Conservation (phyloP, 768 basidiomycete genomes). For the Leucosporidium yakuticum region DNA sequence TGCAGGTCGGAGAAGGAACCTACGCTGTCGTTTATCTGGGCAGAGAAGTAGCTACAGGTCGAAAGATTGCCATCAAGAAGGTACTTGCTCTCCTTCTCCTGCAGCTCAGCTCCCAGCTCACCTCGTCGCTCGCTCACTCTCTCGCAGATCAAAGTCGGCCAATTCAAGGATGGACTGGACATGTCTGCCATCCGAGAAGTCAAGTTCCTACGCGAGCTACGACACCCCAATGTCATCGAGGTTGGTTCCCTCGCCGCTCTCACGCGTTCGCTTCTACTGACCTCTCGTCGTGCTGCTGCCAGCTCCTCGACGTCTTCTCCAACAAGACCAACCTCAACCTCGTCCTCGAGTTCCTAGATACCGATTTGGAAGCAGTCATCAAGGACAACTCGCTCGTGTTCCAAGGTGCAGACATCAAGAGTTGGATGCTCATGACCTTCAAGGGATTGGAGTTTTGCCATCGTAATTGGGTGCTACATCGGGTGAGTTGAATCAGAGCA, state of each 20-base stretch:
- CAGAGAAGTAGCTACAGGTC: slow-evolving; percentile 61
- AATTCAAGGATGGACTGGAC: slow-evolving; percentile 72
- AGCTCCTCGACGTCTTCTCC: slow-evolving; percentile 96
- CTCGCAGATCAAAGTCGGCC: slow-evolving; percentile 38
- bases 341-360: slow-evolving; percentile 91
- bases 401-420: slow-evolving; percentile 90
- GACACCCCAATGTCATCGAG: slow-evolving; percentile 91
- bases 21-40: slow-evolving; percentile 44
- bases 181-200: slow-evolving; percentile 99
- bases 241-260: slow-evolving; percentile 44
- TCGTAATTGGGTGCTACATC: slow-evolving; percentile 84
- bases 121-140: background rate
- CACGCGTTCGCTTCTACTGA: background rate
- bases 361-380: slow-evolving; percentile 93
- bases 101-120: slow-evolving; percentile 1
- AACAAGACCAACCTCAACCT: slow-evolving; percentile 94
- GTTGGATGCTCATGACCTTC: slow-evolving; percentile 98
- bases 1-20: slow-evolving; percentile 60
- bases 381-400: slow-evolving; percentile 89
- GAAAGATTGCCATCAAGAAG: slow-evolving; percentile 96
- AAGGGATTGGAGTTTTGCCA: slow-evolving; percentile 98
- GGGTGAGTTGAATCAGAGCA: slow-evolving; percentile 52
- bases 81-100: slow-evolving; percentile 46
- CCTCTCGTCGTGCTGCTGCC: background rate
- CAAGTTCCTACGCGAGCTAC: slow-evolving; percentile 88